These are phyloP conservation scores for Melaleuca quinquenervia DNA, from an alignment of 345 rosid species.

Conservation along the genomic window DNA sequence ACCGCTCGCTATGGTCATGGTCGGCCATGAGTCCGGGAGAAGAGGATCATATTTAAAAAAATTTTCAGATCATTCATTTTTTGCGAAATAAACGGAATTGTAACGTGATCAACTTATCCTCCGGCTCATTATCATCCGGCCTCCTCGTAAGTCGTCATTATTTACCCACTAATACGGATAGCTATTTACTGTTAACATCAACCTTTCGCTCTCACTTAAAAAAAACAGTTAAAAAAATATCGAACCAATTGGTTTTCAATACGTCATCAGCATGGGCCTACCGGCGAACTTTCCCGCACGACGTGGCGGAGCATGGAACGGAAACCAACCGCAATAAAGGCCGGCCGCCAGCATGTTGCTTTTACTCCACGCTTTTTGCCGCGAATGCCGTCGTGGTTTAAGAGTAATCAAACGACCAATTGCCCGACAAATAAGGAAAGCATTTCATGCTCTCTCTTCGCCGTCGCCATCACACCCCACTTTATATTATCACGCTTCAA, in stretches of 20 bases:
- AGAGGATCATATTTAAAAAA: too few relatives aligned
- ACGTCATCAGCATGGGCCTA: not conserved
- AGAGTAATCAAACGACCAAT: not conserved
- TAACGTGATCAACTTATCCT: too few relatives aligned
- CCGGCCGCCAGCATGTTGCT: not conserved
- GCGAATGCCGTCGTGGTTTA: not conserved
- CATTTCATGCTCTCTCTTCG: not conserved
- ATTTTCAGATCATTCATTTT: too few relatives aligned
- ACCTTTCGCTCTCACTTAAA: not conserved
- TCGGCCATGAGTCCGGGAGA: too few relatives aligned
- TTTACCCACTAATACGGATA: not conserved
- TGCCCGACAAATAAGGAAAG: not conserved
- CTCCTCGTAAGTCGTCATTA: not conserved
- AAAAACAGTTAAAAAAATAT: not conserved
- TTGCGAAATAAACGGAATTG: too few relatives aligned
- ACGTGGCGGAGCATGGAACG: not conserved
- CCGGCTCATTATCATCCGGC: not conserved
- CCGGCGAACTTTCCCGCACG: not conserved
- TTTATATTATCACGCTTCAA: not conserved
- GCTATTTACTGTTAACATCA: not conserved
- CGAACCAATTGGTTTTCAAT: not conserved
- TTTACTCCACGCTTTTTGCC: not conserved
- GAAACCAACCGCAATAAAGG: not conserved
- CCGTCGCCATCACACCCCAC: not conserved
- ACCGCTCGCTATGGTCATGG: too few relatives aligned